Base-by-base conservation (phyloP, 1,284 basidiomycete genomes). In the Megacollybia platyphylla region DNA sequence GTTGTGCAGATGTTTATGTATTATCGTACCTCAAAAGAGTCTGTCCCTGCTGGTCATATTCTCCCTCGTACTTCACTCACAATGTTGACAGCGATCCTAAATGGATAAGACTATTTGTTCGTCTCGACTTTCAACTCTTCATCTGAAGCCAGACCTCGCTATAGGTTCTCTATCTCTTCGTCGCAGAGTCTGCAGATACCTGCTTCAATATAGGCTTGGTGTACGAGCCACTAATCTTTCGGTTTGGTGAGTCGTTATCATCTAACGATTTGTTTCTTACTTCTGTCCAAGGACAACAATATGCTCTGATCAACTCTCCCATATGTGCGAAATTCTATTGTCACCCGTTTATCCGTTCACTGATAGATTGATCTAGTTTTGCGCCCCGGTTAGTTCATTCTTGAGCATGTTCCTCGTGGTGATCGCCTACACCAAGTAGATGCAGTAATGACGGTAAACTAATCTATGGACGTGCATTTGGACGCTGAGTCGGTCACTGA, bases 151-250 rank as follows among this genome's bases (percentile, higher is more conserved):
- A n/a, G 28, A 31, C 31, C 42, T 49, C n/a, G 42, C n/a, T 5
- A 7, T 39, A 59, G 57, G 51, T 58, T 13, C 41, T 49, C 9
- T 59, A 59, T 44, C 46, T 59, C 2, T 56, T 58, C 13, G 35
- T 57, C n/a, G 48, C 55, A 2, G 61, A 63, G 41, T 54, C 55
- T 0, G 30, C 50, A 3, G 57, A 60, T 40, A 58, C 58, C 0
- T 53, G 36, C 0, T 52, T 56, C 36, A 55, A 57, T 40, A 57
- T 61, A 32, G 54, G 46, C 15, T 58, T 60, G 18, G 50, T 62
- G 36, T 62, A 61, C 41, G 53, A 61, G 43, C 59, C 61, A 4
- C 48, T 63, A 1, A 52, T 63, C 28, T 29, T 55, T 9, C 49
- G 54, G 5, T 62, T 55, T 40, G 60, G 61, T 61, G 24, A 4